phyloP scores from a whole-genome alignment of 1,139 yeast species.

The Yamadazyma oceani region DNA sequence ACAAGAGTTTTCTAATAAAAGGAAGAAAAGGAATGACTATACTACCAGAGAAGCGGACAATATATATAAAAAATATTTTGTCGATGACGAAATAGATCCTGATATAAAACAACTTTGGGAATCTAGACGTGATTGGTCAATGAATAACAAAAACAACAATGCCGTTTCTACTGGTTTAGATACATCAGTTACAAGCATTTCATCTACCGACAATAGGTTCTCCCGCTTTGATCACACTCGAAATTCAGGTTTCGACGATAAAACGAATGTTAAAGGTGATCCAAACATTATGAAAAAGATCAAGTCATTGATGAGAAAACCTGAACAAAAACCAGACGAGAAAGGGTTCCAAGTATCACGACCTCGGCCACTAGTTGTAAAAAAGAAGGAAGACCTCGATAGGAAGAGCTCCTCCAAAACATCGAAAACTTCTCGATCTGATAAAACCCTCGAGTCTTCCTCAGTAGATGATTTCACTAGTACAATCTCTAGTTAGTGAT shows the following conservation, averaged over 20 bases:
- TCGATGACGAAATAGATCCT: conserved; percentile 46
- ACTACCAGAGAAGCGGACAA: conserved; percentile 51
- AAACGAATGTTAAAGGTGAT: not conserved
- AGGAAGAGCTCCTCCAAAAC: conserved; percentile 9
- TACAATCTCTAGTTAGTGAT: not conserved
- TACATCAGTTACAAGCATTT: not conserved
- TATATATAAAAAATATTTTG: conserved; percentile 41
- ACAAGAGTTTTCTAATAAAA: conserved; percentile 22
- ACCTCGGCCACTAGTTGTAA: conserved; percentile 41
- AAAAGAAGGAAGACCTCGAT: conserved; percentile 7
- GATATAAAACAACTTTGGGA: conserved; percentile 54
- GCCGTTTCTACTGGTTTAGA: too few species aligned
- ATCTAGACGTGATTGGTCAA: conserved; percentile 28
- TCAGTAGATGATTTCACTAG: not conserved
- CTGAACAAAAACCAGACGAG: conserved; percentile 8
- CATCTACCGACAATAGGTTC: not conserved
- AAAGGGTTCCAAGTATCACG: conserved; percentile 44
- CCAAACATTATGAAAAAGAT: too few species aligned
- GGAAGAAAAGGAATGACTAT: conserved; percentile 37
- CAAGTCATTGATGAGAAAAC: not conserved
- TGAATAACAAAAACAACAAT: not conserved
- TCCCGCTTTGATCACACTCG: too few species aligned
- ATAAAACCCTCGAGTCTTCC: not conserved
- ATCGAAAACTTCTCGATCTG: not conserved
- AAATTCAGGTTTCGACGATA: not conserved